Evolutionary conservation across 441 rosid species (phyloP).

Genomic region (Eruca vesicaria): DNA sequence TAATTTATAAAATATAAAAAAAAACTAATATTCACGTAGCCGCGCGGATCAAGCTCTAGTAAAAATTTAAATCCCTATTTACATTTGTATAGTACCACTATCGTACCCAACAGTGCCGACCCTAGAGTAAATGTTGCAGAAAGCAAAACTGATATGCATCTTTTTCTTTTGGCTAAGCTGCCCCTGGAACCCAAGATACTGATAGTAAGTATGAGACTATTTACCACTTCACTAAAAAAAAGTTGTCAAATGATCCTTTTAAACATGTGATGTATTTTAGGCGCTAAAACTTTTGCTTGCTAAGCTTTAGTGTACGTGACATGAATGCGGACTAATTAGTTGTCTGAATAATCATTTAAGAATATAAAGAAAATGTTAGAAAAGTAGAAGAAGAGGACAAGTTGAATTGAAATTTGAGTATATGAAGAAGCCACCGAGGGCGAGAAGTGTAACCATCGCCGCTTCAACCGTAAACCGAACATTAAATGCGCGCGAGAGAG

Average conservation of each 20-base stretch:
- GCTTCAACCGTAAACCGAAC: conserved; percentile 37
- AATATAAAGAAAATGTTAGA: background rate
- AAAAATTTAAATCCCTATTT: background rate
- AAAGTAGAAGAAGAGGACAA: conserved; percentile 13
- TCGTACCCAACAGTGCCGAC: conserved; percentile 3
- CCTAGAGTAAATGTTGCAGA: background rate
- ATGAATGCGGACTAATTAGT: conserved; percentile 12
- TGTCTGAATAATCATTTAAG: background rate
- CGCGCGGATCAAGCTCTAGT: no score
- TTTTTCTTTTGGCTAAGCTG: background rate
- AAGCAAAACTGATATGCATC: background rate
- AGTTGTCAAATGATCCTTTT: background rate
- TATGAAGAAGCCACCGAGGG: conserved; percentile 19
- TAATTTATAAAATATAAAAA: no score
- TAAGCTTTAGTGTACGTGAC: background rate
- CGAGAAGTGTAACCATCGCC: conserved; percentile 30
- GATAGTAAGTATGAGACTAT: background rate
- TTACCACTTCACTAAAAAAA: background rate
- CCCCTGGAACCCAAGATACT: background rate
- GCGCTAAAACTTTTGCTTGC: background rate
- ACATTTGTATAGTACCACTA: background rate
- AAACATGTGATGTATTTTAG: background rate
- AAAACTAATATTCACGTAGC: no score
- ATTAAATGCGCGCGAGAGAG: conserved; percentile 29
- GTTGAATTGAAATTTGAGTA: conserved; percentile 4